phyloP scores from a whole-genome alignment of 139 green algal species.

The Protoeuglena noctilucae region DNA sequence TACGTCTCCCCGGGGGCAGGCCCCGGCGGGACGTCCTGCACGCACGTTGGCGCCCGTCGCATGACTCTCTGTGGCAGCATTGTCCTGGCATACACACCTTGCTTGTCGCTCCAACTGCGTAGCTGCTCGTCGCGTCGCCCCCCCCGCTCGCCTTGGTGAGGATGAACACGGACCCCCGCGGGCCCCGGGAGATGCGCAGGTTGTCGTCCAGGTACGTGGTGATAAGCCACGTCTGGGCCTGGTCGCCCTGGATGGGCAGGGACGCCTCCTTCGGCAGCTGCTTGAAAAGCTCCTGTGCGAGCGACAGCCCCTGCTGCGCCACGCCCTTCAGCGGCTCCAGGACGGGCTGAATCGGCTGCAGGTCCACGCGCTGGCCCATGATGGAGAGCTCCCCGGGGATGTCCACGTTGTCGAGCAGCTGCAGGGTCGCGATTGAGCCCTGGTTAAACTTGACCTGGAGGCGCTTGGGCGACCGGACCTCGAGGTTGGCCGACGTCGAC shows the following conservation, averaged over 20 bases:
- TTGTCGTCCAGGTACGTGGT: constrained; percentile 70
- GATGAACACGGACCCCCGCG: constrained; percentile 27
- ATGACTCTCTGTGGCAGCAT: too few species aligned
- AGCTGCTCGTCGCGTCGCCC: too few species aligned
- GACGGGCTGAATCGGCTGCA: constrained; percentile 19
- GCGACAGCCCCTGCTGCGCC: constrained; percentile 12
- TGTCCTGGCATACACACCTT: too few species aligned
- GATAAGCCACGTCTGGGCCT: constrained; percentile 49
- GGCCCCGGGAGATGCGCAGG: constrained; percentile 46
- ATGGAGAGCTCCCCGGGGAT: constrained; percentile 43
- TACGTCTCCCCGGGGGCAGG: too few species aligned
- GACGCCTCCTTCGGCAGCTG: constrained; percentile 32
- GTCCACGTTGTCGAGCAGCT: constrained; percentile 48
- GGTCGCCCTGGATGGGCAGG: constrained; percentile 26
- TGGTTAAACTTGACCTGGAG: constrained; percentile 34
- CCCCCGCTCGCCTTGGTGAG: constrained; percentile 36
- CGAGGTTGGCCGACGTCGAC: constrained; percentile 45
- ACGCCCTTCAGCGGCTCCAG: constrained; percentile 29
- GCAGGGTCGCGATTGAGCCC: constrained; percentile 40
- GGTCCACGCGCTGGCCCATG: constrained; percentile 57
- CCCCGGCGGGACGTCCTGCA: too few species aligned
- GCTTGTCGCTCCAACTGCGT: too few species aligned
- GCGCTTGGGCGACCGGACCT: constrained; percentile 67
- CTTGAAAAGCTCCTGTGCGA: constrained; percentile 24
- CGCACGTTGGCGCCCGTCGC: too few species aligned